A percentile compares a stretch with the other conserved stretches of the same genome.
Conservation (phyloP, 768 basidiomycete species). For the Paxillus ammoniavirescens region DNA sequence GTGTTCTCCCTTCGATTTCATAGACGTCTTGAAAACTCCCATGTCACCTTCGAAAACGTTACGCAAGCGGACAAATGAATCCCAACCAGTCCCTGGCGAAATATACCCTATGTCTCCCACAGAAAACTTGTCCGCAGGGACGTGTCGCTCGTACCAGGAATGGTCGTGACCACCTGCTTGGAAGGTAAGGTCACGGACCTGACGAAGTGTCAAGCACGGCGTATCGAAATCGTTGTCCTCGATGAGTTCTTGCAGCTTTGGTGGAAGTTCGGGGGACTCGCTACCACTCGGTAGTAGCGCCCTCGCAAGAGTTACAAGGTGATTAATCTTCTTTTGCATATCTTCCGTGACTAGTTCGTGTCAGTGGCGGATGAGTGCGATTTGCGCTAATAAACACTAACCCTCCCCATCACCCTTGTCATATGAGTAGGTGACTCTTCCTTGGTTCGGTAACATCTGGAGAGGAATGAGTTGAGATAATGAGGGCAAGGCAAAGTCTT, state of each 20-base stretch:
- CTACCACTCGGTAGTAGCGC: constrained; percentile 38
- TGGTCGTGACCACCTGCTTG: constrained; percentile 35
- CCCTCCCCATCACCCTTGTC: constrained; percentile 20
- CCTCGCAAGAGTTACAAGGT: constrained; percentile 38
- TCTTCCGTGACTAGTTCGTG: constrained; percentile 29
- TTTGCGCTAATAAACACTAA: constrained; percentile 2
- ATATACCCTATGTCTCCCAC: constrained; percentile 49
- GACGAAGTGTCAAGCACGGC: constrained; percentile 32
- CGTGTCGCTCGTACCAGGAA: constrained; percentile 39
- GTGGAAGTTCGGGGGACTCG: constrained; percentile 29
- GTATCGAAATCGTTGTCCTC: constrained; percentile 31
- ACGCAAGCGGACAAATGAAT: constrained; percentile 36
- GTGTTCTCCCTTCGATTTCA: constrained; percentile 28
- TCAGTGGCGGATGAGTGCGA: background rate
- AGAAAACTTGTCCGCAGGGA: constrained; percentile 39
- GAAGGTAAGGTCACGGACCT: constrained; percentile 39
- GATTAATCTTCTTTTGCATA: constrained; percentile 37
- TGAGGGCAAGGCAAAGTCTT: background rate
- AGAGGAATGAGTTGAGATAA: background rate
- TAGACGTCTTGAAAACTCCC: constrained; percentile 20
- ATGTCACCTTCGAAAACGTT: constrained; percentile 37
- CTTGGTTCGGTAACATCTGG: constrained; percentile 45
- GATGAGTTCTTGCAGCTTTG: constrained; percentile 33
- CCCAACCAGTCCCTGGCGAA: constrained; percentile 34
- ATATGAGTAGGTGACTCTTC: constrained; percentile 29